A percentile compares a stretch with the other conserved stretches of the same genome.
Conservation (phyloP, 768 basidiomycete genomes). For the Suillus subaureus region DNA sequence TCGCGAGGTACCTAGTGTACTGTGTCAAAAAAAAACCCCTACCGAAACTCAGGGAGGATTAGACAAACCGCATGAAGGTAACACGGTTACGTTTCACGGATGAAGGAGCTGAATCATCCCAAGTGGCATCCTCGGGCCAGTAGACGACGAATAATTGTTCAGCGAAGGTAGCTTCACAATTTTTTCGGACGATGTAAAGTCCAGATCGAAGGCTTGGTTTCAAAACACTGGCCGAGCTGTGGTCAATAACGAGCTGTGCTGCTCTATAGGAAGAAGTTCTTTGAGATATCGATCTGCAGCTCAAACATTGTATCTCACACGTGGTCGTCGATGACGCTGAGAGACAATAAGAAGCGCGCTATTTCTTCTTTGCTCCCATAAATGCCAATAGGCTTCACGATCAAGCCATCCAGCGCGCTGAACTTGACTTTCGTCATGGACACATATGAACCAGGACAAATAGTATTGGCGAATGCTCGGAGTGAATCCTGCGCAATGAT, state of each 20-base stretch:
- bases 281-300: conserved; percentile 1
- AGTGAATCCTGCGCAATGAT: conserved; percentile 58
- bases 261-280: conserved; percentile 1
- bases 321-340: conserved; percentile 38
- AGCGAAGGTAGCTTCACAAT: conserved; percentile 1
- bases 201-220: conserved; percentile 47
- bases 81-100: conserved; percentile 53
- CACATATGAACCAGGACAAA: conserved; percentile 53
- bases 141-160: conserved; percentile 51
- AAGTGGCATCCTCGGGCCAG: conserved; percentile 65
- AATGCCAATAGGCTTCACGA: conserved; percentile 53
- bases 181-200: conserved; percentile 42
- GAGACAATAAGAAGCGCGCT: conserved; percentile 42
- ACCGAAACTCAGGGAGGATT: not conserved
- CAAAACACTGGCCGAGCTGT: not conserved
- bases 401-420: conserved; percentile 46
- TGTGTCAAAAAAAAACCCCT: not conserved
- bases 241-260: conserved; percentile 8
- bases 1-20: conserved; percentile 54
- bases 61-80: conserved; percentile 59
- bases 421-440: conserved; percentile 62
- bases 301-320: conserved; percentile 37
- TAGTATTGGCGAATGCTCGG: conserved; percentile 46
- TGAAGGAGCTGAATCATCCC: conserved; percentile 50
- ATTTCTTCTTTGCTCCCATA: conserved; percentile 60